phyloP scores from a whole-genome alignment of 768 basidiomycete genomes.

The Psilocybe tampanensis region DNA sequence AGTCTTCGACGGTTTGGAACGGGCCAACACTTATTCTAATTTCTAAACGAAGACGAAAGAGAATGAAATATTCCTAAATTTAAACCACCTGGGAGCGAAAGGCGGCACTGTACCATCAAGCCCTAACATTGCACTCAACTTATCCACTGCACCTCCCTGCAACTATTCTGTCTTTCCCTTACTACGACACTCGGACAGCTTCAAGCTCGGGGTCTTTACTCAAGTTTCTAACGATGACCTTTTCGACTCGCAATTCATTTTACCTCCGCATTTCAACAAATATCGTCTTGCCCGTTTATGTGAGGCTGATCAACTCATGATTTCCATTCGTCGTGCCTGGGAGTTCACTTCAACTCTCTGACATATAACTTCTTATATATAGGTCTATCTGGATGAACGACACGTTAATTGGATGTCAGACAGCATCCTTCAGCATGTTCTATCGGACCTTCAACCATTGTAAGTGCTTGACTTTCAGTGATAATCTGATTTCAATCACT shows the following conservation, averaged over 20 bases:
- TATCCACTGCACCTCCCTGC: no score
- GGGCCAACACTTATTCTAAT: no score
- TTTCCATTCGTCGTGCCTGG: slow-evolving; percentile 1
- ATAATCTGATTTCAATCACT: not conserved
- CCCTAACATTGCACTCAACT: no score
- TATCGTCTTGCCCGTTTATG: slow-evolving; percentile 79
- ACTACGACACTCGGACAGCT: no score
- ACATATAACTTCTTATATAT: slow-evolving; percentile 1
- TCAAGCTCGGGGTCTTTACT: no score
- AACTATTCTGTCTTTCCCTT: no score
- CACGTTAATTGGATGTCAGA: slow-evolving; percentile 95
- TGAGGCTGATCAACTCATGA: no score
- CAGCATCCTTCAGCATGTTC: slow-evolving; percentile 72
- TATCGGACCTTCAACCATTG: slow-evolving; percentile 79
- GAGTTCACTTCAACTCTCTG: slow-evolving; percentile 1
- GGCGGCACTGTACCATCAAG: no score
- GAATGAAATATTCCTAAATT: no score
- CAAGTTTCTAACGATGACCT: slow-evolving; percentile 33
- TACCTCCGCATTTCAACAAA: slow-evolving; percentile 81
- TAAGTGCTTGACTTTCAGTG: slow-evolving; percentile 21
- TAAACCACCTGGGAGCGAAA: no score
- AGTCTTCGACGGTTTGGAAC: no score
- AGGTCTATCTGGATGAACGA: slow-evolving; percentile 87
- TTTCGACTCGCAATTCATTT: slow-evolving; percentile 73
- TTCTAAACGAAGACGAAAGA: no score